Base-by-base conservation (phyloP, 768 basidiomycete species). In the Coprinopsis sp. region DNA sequence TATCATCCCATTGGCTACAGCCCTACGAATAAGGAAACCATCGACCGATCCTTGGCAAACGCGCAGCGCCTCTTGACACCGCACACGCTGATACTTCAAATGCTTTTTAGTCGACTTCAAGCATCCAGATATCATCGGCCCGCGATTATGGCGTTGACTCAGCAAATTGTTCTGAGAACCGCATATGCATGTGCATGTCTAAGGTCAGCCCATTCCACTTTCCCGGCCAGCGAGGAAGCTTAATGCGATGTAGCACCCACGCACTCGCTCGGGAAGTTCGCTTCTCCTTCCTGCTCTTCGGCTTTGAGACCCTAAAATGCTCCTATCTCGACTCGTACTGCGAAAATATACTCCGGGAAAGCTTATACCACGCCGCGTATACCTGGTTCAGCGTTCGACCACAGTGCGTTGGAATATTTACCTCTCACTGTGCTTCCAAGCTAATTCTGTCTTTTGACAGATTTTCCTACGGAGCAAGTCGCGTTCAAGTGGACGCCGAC, bases 391-490 rank as follows among this genome's bases (percentile, higher is more conserved):
- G 85, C n/a, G 78, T 85, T 38, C 78, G 87, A n/a, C 87, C 93
- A 7, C 91, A 92, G 94, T 96, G 63, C 64, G 90, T 57, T 13
- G 7, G 12, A 30, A 42, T 33, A n/a, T 42, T 18, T 29, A 6
- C 37, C 3, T 25, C 22, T 40, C 16, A 6, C 24, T 42, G n/a
- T 42, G 25, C 22, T 23, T 25, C 14, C 30, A 37, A 42, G 21
- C n/a, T 33, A 28, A 40, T 34, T 31, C 52, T 23, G 44, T 21
- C 47, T n/a, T 22, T 28, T 44, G 19, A 1, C 56, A 97, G 94
- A 56, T 98, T 95, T 94, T 86, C 94, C 3, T 96, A 84, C 61
- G 96, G 95, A n/a, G 87, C 90, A 21, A 91, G 91, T 63, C 83
- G 91, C 2, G 81, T 91, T 4, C 93, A 97, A 65, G 71, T 97